Evolutionary conservation across 2,329 filamentous ascomycete species (phyloP), one percentile per base, ranked within the genome.

Genomic region (Lasiodiplodia sp.): DNA sequence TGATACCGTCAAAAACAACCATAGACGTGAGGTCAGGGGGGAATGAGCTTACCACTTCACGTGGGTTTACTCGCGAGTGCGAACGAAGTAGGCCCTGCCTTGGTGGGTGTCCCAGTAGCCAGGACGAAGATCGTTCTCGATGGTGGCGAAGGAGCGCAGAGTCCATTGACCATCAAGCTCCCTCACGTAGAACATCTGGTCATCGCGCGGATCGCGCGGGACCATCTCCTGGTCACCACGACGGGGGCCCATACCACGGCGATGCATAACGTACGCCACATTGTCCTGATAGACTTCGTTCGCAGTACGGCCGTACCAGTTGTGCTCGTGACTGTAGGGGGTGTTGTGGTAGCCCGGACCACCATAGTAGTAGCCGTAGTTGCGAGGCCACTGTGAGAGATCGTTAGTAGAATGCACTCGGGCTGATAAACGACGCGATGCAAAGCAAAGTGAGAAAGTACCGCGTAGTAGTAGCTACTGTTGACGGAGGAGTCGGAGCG

Each of bases 101-200:
- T 73, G 44, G 5, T 77, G 73, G 60, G 78, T 75, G 55, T 72
- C 68, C 79, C 79, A 81, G 14, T 73, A 71, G 1, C 79, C 79
- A 3, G 79, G 79, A 16, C 78, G 71, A 60, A 76, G 78, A 68
- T 78, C 77, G 28, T 78, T 77, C 72, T 80, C 76, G 55, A 81
- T 81, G 71, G 76, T 75, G 40, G 78, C 78, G 73, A 72, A 79
- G 3, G 72, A 73, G 28, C 78, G 71, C 25, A 79, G 69, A 68
- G 78, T 75, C 75, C 76, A 78, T 66, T 76, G 73, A 52, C 79
- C 79, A 63, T 78, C 77, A 25, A 73, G 67, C 70, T 81, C 79
- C n/a, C 71, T 72, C 70, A 76, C 77, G 78, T 78, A 80, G 67
- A 80, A 80, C 3, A 44, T 25, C 57, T 68, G 57, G 21, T 51